Evolutionary conservation across 2,329 filamentous ascomycete species (phyloP), one percentile per base, ranked within the genome.

Genomic region (Alternaria longipes): DNA sequence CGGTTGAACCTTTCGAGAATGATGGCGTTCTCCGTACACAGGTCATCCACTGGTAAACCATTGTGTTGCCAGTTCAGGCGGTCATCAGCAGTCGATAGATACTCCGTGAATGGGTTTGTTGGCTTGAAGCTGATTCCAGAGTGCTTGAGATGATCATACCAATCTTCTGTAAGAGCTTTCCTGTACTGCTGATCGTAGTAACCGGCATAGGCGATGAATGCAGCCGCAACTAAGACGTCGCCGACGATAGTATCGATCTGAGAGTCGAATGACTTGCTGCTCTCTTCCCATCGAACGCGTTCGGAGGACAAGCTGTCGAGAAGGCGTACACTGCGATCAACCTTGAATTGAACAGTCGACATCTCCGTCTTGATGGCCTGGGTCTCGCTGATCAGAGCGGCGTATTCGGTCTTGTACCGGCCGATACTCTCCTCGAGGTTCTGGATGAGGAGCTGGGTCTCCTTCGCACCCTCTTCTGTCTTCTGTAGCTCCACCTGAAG

Each of bases 11-110:
- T 90, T 84, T 98, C 93, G 63, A 99, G 87, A 68, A 99, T 91
- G 74, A 99, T 97, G 45, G 96, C 95, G 74, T 99, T 99, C 80
- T 99, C 95, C 0, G 95, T 99, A 85, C 95, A 99, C 41, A 99
- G 87, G 75, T 99, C 95, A 77, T 99, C 95, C 5, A 97, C 94
- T 2, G 96, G 95, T 51, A 99, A 83, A 16, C 90, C 90, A 76
- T 99, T 92, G 72, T 94, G 91, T 82, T 99, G 96, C 95, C 95
- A 99, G 65, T 91, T 88, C 34, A 99, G 86, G 65, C 95, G 89
- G 82, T 99, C 94, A 78, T 99, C 96, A 5, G 96, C 94, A 24
- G 93, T 97, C 5, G 96, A 99, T 16, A 99, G 85, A 74, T 97
- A 99, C 78, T 99, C 95, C 0, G 95, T 97, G 47, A 99, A 87